phyloP scores from a whole-genome alignment of 1,284 basidiomycete species.

The Porodaedalea pini region DNA sequence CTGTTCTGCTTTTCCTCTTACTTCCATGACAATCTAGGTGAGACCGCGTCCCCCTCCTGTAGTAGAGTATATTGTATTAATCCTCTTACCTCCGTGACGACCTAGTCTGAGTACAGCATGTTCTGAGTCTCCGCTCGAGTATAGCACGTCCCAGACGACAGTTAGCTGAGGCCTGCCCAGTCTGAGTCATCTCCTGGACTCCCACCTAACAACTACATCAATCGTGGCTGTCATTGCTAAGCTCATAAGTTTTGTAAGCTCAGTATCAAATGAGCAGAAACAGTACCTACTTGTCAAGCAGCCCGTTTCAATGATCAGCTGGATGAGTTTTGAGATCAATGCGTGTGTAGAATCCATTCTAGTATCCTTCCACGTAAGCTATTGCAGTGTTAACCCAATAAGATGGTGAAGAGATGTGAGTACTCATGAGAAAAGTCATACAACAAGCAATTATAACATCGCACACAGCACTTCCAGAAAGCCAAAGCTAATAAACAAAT shows the following conservation, averaged over 20 bases:
- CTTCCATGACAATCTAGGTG: too few species aligned
- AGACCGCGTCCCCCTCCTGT: too few species aligned
- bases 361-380: neutral
- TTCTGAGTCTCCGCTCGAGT: too few species aligned
- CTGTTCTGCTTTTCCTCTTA: too few species aligned
- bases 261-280: neutral
- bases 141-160: too few species aligned
- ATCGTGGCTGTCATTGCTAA: neutral
- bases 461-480: slow-evolving; percentile 1
- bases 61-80: too few species aligned
- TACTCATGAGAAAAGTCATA: slow-evolving; percentile 7
- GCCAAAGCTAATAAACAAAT: neutral
- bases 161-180: too few species aligned
- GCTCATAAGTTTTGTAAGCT: neutral
- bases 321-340: neutral
- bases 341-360: slow-evolving; percentile 1
- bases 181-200: too few species aligned
- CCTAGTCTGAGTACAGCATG: too few species aligned
- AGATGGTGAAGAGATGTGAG: neutral
- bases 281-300: neutral
- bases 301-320: slow-evolving; percentile 1
- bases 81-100: too few species aligned
- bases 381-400: neutral
- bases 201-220: neutral
- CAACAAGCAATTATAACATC: neutral